Conservation (phyloP, 108 stramenopile genomes). For the Skeletonema menzelii region DNA sequence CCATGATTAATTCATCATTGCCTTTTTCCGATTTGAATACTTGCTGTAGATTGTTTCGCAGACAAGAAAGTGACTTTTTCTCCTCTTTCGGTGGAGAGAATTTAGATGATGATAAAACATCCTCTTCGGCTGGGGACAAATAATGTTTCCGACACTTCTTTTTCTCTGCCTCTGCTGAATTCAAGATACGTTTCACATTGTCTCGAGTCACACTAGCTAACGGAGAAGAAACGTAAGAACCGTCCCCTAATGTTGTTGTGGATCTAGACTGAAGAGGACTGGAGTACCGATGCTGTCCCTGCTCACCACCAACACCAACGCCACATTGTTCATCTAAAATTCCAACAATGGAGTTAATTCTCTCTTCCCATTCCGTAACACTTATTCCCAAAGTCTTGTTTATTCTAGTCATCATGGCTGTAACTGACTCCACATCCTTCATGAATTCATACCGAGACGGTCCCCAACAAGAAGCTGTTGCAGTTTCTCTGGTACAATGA, state of each 20-base stretch:
- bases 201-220: neutral
- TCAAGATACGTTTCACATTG: neutral
- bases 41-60: neutral
- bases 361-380: slow-evolving; percentile 32
- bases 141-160: neutral
- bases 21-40: neutral
- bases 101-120: neutral
- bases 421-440: slow-evolving; percentile 19
- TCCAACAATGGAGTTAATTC: slow-evolving; percentile 23
- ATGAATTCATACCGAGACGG: slow-evolving; percentile 39
- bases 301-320: neutral
- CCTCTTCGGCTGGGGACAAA: neutral
- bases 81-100: neutral
- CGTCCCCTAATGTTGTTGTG: neutral
- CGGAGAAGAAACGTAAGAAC: neutral
- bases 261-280: neutral
- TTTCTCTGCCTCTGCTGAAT: neutral
- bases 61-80: neutral
- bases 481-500: slow-evolving; percentile 3
- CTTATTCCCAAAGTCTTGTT: neutral
- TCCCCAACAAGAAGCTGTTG: slow-evolving; percentile 5
- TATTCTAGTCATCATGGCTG: neutral
- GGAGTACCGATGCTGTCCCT: neutral
- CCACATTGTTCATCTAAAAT: slow-evolving; percentile 23
- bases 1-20: neutral